Base-by-base conservation (phyloP, 2,329 filamentous ascomycete genomes). In the Aspergillus viridinutans region DNA sequence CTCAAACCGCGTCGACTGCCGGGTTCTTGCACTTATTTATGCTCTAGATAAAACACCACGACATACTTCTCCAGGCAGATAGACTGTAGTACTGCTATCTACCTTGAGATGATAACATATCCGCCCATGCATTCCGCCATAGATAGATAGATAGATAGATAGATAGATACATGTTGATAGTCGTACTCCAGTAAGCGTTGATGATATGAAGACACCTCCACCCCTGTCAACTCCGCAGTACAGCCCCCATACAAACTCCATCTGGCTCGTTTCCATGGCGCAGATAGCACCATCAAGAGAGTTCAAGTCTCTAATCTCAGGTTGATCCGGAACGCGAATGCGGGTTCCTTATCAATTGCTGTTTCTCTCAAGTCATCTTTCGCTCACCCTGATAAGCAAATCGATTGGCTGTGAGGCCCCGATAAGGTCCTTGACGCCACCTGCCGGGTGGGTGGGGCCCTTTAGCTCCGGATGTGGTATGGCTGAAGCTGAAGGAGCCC, bases 311-410 rank as follows among this genome's bases (percentile, higher is more conserved):
- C 14, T 10, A 40, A 21, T 8, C 25, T 23, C 28, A 21, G 32
- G 28, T 29, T 25, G 43, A 49, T 23, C 52, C n/a, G 26, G 26
- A 49, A 49, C 10, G 23, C 21, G 29, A 9, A 49, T 26, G 40
- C 20, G 26, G 50, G 4, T 38, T 17, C 10, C 45, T 55, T 59
- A 57, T 57, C 56, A 58, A 21, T 17, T 38, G n/a, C 47, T 32
- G 43, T 62, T 62, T 62, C 60, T 61, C 58, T 62, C 42, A 61
- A 55, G 56, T 62, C 56, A 61, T 62, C 48, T 50, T 52, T 55
- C 47, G 43, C 52, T 53, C 35, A 23, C 10, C 23, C 20, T 23
- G 28, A 38, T 32, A 21, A 38, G 25, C 20, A 20, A 32, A 59
- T 56, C 58, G 57, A 63, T 63, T 60, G 61, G 61, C 47, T 57